A percentile compares a stretch with the other conserved stretches of the same genome.
Evolutionary conservation across 805 yeast genomes (phyloP).

Genomic region (Yarrowia sp.): DNA sequence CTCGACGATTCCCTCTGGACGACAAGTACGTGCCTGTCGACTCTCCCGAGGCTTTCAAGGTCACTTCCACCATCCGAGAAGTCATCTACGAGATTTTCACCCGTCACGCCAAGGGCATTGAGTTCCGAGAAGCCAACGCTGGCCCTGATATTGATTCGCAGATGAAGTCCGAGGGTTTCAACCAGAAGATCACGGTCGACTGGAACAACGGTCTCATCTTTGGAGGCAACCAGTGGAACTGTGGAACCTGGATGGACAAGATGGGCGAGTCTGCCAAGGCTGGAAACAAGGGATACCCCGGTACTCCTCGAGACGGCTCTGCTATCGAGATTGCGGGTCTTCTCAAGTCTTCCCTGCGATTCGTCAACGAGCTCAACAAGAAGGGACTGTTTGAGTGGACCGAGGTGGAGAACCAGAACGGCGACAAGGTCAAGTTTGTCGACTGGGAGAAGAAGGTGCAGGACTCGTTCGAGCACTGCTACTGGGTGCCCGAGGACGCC

Average conservation of each 20-base stretch:
- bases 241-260: slow-evolving; percentile 99
- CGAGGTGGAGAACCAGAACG: slow-evolving; percentile 65
- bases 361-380: slow-evolving; percentile 66
- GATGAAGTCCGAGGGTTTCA: slow-evolving; percentile 91
- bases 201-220: slow-evolving; percentile 87
- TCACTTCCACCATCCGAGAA: slow-evolving; percentile 74
- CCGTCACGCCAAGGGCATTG: slow-evolving; percentile 90
- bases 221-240: slow-evolving; percentile 91
- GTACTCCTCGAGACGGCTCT: slow-evolving; percentile 98
- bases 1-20: slow-evolving; percentile 87
- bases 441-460: slow-evolving; percentile 78
- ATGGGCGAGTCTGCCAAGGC: slow-evolving; percentile 95
- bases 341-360: slow-evolving; percentile 81
- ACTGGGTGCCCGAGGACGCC: slow-evolving; percentile 73
- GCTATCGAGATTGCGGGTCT: slow-evolving; percentile 91
- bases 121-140: slow-evolving; percentile 93
- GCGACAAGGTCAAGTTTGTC: slow-evolving; percentile 60
- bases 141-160: slow-evolving; percentile 88
- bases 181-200: slow-evolving; percentile 79
- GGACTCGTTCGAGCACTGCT: slow-evolving; percentile 78
- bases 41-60: slow-evolving; percentile 77
- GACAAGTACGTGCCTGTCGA: slow-evolving; percentile 75
- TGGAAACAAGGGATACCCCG: slow-evolving; percentile 88
- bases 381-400: slow-evolving; percentile 64
- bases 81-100: slow-evolving; percentile 78